Evolutionary conservation across 2,329 filamentous ascomycete genomes (phyloP), one percentile per base, ranked within the genome.

Genomic region (Trichocomaceae sp.): DNA sequence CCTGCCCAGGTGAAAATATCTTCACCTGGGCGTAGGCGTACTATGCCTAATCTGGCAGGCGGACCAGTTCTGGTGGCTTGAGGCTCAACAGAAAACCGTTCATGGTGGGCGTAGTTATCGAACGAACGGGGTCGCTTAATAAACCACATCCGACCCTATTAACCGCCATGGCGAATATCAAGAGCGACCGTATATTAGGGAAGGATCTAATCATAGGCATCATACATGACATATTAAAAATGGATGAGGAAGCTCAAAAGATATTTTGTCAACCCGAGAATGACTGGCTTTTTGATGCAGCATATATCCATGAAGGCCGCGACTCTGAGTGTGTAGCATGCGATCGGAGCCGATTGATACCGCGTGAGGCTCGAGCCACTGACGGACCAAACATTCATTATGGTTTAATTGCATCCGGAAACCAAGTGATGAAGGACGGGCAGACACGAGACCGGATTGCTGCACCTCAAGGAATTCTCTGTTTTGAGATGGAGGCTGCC

Each of bases 321-420:
- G 5, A n/a, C 19, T n/a, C 15, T 15, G 39, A 15, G 13, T 42
- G 39, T 42, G 5, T 5, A n/a, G 19, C 39, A n/a, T 42, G 39
- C 19, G 39, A 42, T 20, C 39, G n/a, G n/a, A 42, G n/a, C n/a
- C 39, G n/a, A 15, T 42, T 42, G n/a, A 42, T 42, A n/a, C 6
- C 15, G 15, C 39, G 39, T 15, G 6, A 20, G 39, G 15, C 39
- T n/a, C 39, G 39, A 42, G 39, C 39, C 13, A 42, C 39, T n/a
- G 39, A 42, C 19, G 13, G 19, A 7, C 47, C 47, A 9, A 37
- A n/a, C 19, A 31, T 62, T 20, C 59, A 61, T 35, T 61, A 62
- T 44, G 60, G 60, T 3, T 52, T 53, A 2, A 58, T 62, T 45
- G 59, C 52, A 20, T 62, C 60, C 3, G 58, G 50, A 23, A 61